A percentile compares a stretch with the other conserved stretches of the same genome.
These are phyloP conservation scores for Metschnikowia shivogae DNA, from an alignment of 805 yeast genomes.

Conservation along the genomic window DNA sequence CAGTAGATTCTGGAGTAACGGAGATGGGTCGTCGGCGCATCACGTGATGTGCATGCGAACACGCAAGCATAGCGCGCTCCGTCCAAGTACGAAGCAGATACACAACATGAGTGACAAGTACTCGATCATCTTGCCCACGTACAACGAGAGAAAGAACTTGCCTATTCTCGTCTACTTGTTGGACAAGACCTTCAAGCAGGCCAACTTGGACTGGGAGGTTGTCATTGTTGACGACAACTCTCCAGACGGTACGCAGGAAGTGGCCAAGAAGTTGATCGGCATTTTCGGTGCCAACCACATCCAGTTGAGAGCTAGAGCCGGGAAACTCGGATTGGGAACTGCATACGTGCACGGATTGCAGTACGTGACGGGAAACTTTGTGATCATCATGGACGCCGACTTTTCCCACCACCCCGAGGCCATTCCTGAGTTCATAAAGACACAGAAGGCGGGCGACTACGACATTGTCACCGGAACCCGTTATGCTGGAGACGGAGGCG, in stretches of 20 bases:
- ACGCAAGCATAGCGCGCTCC: conserved; percentile 1
- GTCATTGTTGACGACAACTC: conserved; percentile 75
- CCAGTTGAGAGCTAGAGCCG: conserved; percentile 66
- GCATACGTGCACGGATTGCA: conserved; percentile 77
- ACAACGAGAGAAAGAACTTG: conserved; percentile 60
- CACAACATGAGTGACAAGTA: conserved; percentile 44
- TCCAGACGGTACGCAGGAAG: conserved; percentile 78
- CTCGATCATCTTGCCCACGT: conserved; percentile 73
- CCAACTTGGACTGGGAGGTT: conserved; percentile 67
- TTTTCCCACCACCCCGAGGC: conserved; percentile 80
- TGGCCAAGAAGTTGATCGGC: conserved; percentile 56
- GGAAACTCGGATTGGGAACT: conserved; percentile 75
- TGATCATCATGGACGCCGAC: conserved; percentile 81
- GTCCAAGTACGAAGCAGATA: not conserved
- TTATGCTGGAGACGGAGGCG: conserved; percentile 79
- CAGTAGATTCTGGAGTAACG: not conserved
- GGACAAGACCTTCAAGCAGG: conserved; percentile 59
- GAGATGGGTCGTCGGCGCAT: not conserved
- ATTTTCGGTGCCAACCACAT: conserved; percentile 59
- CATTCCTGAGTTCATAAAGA: conserved; percentile 67
- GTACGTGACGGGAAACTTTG: conserved; percentile 67
- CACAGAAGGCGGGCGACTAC: conserved; percentile 49
- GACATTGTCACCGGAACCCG: conserved; percentile 62
- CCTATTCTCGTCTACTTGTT: conserved; percentile 69
- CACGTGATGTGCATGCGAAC: conserved; percentile 2